Evolutionary conservation across 2,329 filamentous ascomycete genomes (phyloP).

Genomic region (Aspergillus ruber): DNA sequence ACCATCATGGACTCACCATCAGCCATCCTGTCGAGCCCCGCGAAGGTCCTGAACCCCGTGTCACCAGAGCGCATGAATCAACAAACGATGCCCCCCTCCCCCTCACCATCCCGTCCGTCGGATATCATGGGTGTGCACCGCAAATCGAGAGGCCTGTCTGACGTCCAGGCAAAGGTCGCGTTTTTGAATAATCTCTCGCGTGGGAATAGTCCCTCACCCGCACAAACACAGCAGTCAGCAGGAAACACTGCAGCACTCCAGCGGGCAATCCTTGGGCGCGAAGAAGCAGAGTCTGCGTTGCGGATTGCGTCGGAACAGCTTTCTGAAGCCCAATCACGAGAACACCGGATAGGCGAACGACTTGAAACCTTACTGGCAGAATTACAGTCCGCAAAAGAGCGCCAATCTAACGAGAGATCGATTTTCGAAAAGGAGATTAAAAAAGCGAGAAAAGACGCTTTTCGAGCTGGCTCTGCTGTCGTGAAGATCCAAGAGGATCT

Average conservation of each 20-base stretch:
- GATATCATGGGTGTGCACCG: conserved; percentile 31
- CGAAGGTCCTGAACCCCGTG: conserved; percentile 36
- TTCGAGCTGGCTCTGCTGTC: conserved; percentile 49
- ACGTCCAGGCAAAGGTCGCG: conserved; percentile 45
- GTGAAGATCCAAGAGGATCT: conserved; percentile 51
- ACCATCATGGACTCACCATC: conserved; percentile 32
- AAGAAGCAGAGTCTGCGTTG: conserved; percentile 40
- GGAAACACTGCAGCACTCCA: conserved; percentile 40
- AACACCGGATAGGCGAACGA: conserved; percentile 39
- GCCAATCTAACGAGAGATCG: conserved; percentile 41
- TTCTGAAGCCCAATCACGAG: conserved; percentile 37
- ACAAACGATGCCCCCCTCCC: conserved; percentile 36
- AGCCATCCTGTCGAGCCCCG: conserved; percentile 24
- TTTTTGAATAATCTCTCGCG: conserved; percentile 42
- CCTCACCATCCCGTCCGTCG: conserved; percentile 35
- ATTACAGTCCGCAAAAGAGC: conserved; percentile 45
- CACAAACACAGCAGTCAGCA: conserved; percentile 20
- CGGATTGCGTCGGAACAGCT: conserved; percentile 29
- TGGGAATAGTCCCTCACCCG: conserved; percentile 22
- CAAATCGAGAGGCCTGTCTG: conserved; percentile 32
- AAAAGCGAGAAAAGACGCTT: conserved; percentile 51
- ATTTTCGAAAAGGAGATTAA: conserved; percentile 54
- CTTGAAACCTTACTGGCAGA: conserved; percentile 47
- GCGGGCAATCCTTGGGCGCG: conserved; percentile 39
- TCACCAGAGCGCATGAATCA: conserved; percentile 47